phyloP scores from a whole-genome alignment of 306 rosid genomes.

The Senna siamea region DNA sequence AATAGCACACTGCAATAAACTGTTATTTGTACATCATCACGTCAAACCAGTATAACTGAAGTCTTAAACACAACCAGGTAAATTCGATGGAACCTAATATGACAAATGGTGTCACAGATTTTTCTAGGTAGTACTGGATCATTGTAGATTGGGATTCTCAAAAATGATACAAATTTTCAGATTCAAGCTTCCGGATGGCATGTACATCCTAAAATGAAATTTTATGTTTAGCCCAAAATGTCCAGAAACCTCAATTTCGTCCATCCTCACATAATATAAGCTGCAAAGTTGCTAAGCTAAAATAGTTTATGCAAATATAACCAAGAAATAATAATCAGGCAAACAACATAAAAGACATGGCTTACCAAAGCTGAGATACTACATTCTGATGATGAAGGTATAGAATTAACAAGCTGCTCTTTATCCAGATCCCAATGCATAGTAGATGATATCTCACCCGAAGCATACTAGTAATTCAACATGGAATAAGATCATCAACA shows the following conservation, averaged over 20 bases:
- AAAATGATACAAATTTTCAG: background rate
- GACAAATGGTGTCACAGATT: background rate
- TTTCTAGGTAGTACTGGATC: constrained; percentile 1
- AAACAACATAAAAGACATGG: background rate
- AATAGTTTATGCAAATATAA: constrained; percentile 21
- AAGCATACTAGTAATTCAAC: constrained; percentile 73
- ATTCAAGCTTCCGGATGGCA: constrained; percentile 3
- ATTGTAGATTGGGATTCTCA: background rate
- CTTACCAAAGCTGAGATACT: constrained; percentile 93
- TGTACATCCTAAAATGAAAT: background rate
- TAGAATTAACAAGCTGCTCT: constrained; percentile 79
- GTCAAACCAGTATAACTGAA: too few species aligned
- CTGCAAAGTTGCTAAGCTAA: constrained; percentile 18
- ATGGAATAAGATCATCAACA: constrained; percentile 31
- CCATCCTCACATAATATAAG: constrained; percentile 1
- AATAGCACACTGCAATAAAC: background rate
- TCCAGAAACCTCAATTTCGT: constrained; percentile 4
- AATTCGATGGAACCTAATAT: background rate
- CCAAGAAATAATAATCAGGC: constrained; percentile 11
- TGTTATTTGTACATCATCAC: background rate
- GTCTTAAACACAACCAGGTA: background rate
- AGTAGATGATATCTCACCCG: constrained; percentile 84
- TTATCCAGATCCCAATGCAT: constrained; percentile 93
- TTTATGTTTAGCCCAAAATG: background rate
- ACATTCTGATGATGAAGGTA: constrained; percentile 87